These are phyloP conservation scores for Pseudonectria buxi DNA, from an alignment of 2,329 filamentous ascomycete genomes.

Conservation along the genomic window DNA sequence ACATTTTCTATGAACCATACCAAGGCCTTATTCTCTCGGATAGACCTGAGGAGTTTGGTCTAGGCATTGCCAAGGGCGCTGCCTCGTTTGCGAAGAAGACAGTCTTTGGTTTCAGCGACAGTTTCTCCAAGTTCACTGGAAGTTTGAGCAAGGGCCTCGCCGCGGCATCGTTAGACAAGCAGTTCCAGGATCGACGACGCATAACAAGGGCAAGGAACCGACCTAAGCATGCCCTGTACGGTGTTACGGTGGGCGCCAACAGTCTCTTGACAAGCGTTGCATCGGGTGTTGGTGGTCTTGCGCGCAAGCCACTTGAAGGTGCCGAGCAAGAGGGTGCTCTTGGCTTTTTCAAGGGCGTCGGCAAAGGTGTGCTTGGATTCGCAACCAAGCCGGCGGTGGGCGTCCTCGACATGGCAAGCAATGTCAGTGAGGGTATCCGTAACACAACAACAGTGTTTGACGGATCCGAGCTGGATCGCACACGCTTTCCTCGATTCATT, in stretches of 20 bases:
- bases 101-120: conserved; percentile 94
- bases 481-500: conserved; percentile 88
- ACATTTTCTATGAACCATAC: conserved; percentile 99
- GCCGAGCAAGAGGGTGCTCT: conserved; percentile 91
- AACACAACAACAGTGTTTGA: conserved; percentile 99
- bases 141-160: conserved; percentile 95
- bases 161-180: conserved; percentile 92
- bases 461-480: conserved; percentile 85
- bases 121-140: conserved; percentile 95
- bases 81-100: conserved; percentile 98
- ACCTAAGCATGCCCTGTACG: conserved; percentile 94
- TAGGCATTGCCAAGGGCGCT: conserved; percentile 93
- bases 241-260: conserved; percentile 91
- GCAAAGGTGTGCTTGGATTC: conserved; percentile 89
- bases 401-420: conserved; percentile 92
- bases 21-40: conserved; percentile 96
- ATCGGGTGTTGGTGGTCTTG: conserved; percentile 87
- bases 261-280: conserved; percentile 89
- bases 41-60: conserved; percentile 85
- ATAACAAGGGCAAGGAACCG: conserved; percentile 90
- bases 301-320: conserved; percentile 87
- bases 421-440: conserved; percentile 92
- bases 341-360: conserved; percentile 96
- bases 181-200: conserved; percentile 92
- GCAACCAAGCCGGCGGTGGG: conserved; percentile 96